Evolutionary conservation across 352 stramenopile genomes (phyloP), one percentile per base, ranked within the genome.

Genomic region (Pythium phragmiticola): DNA sequence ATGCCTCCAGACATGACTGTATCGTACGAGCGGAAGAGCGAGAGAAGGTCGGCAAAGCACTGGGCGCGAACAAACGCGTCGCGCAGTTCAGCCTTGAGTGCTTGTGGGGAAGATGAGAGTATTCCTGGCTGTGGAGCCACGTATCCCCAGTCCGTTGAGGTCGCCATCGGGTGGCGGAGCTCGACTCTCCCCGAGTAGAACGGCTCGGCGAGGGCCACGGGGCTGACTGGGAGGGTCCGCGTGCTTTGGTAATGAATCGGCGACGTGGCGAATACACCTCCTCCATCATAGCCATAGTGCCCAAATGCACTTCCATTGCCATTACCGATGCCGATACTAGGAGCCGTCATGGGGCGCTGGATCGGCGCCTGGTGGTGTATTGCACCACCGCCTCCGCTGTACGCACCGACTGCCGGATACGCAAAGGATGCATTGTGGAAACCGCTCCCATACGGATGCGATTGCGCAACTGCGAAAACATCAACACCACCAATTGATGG

Each of bases 21-120:
- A 37, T 90, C 81, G 53, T 82, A 86, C 26, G 70, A 75, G 54
- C 75, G 73, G 53, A 88, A 82, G 41, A 90, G 80, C 16, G 75
- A 69, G 0, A 73, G 58, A 9, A 87, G 50, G 33, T 87, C 74
- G 13, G 80, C 43, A 42, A 77, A 85, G 14, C 71, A 63, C 33
- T 82, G 79, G 2, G 74, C 75, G 34, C 73, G 68, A 41, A 76
- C 70, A 43, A 88, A 78, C 7, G 73, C 76, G 21, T 86, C 72
- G 26, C 77, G 70, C 21, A 88, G 42, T 45, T 86, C 74, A 3
- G 55, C 57, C 43, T 84, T 84, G 7, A 88, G 56, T 3, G 49
- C 36, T 33, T 63, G 59, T 2, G 39, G 43, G 37, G 49, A 58
- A 4, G 21, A 19, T 9, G 34, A 39, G 37, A 28, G 21, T 28